Percentiles rank a stretch among this genome's conserved stretches.
phyloP scores from a whole-genome alignment of 78 protist species.

The Dictyostelium discoideum region DNA sequence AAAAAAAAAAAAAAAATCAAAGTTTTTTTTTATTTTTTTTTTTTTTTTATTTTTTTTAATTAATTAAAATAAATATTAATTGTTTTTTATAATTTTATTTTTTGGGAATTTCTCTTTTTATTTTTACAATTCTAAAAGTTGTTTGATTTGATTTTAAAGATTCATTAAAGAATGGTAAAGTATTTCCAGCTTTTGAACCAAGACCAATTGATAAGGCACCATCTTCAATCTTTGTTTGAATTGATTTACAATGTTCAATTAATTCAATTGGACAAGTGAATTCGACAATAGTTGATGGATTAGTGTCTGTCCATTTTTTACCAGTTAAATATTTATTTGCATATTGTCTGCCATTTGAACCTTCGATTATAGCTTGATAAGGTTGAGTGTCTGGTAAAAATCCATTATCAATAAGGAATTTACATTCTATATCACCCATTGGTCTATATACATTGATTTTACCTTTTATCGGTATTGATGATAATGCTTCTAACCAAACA shows the following conservation, averaged over 20 bases:
- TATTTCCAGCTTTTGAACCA: slow-evolving; percentile 87
- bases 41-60: neutral
- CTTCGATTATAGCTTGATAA: slow-evolving; percentile 88
- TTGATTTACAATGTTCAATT: slow-evolving; percentile 43
- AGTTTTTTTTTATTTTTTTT: neutral
- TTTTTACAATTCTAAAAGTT: slow-evolving; percentile 82
- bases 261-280: slow-evolving; percentile 68
- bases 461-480: neutral
- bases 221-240: slow-evolving; percentile 86
- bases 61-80: neutral
- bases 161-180: slow-evolving; percentile 81
- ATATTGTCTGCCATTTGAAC: slow-evolving; percentile 78
- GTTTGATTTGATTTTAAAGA: slow-evolving; percentile 35
- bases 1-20: neutral
- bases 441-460: slow-evolving; percentile 81
- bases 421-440: slow-evolving; percentile 72
- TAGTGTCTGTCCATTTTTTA: slow-evolving; percentile 81
- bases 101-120: slow-evolving; percentile 46
- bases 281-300: slow-evolving; percentile 87
- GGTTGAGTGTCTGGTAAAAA: slow-evolving; percentile 87
- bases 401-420: slow-evolving; percentile 41
- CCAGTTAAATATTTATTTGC: slow-evolving; percentile 83
- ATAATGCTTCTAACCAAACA: slow-evolving; percentile 66
- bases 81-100: neutral
- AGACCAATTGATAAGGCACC: slow-evolving; percentile 89